Base-by-base conservation (phyloP, 805 yeast genomes). In the Sugiyamaella marilandica region DNA sequence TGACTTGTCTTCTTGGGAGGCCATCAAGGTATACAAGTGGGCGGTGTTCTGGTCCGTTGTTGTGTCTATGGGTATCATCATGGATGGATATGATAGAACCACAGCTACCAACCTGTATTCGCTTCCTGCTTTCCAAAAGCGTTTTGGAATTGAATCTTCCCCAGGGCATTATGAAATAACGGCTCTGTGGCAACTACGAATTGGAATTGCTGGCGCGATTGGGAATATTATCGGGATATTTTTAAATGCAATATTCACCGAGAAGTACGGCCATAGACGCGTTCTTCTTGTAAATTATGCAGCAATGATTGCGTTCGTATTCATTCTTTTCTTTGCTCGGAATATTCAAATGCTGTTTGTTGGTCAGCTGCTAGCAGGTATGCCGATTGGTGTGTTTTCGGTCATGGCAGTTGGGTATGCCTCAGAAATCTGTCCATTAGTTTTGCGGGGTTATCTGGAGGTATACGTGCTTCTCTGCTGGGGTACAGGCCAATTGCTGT, bases 401-500 rank as follows among this genome's bases (percentile, higher is more conserved):
- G 71, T 77, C 32, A 62, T 80, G 59, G 70, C 79, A 2, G 74
- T 76, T 5, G 65, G 78, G 1, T 80, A 80, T 59, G 80, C 83
- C 14, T 68, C 80, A 18, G 84, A 80, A 58, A 77, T 78, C 35
- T 72, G 80, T 56, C 84, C 84, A 0, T 59, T 75, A 7, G 73
- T 71, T 9, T 67, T 80, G 48, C 70, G 84, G 54, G 66, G 70
- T 37, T 76, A 76, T 55, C 66, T 80, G 49, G 72, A 82, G 14
- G 72, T 81, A 2, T 74, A 69, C 54, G 75, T 75, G 53, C 77
- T 77, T 61, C 58, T 75, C 47, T 77, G 82, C 61, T 80, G 82
- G 81, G 75, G 73, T 35, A 62, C 76, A 52, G 86, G 86, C 29
- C 84, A 80, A 61, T 68, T 81, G 36, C 65, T 81, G 52, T 72